Evolutionary conservation across 441 rosid species (phyloP).

Genomic region (Euphorbia schlechtendalii): DNA sequence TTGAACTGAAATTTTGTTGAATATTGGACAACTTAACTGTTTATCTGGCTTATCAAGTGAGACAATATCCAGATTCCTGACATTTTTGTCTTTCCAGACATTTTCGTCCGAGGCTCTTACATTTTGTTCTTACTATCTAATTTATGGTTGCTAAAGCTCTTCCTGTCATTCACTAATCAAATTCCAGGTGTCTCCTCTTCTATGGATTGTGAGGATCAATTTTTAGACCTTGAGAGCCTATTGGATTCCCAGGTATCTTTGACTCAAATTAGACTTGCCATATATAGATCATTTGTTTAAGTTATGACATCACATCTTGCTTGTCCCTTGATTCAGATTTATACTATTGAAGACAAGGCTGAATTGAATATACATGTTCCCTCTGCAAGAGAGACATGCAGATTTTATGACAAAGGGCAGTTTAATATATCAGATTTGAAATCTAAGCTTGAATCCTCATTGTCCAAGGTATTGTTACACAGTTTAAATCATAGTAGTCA

Average conservation of each 20-base stretch:
- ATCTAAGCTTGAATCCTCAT: constrained; percentile 46
- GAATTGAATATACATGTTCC: constrained; percentile 47
- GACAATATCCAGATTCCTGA: background rate
- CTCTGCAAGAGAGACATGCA: constrained; percentile 47
- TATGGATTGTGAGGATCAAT: constrained; percentile 52
- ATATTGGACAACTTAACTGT: background rate
- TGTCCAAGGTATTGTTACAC: constrained; percentile 55
- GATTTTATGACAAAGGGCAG: constrained; percentile 48
- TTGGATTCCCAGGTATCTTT: constrained; percentile 67
- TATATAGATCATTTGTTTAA: constrained; percentile 1
- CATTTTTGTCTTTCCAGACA: too few relatives aligned
- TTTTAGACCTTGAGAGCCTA: constrained; percentile 68
- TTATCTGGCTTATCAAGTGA: background rate
- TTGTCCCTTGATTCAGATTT: constrained; percentile 45
- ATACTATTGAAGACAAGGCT: constrained; percentile 45
- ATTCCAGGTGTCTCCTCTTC: constrained; percentile 40
- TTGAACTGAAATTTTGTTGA: background rate
- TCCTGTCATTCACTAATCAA: background rate
- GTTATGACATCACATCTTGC: constrained; percentile 4
- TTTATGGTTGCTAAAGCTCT: background rate
- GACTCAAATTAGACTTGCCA: constrained; percentile 11
- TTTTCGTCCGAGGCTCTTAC: background rate
- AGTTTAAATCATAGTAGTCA: background rate
- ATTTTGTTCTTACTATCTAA: background rate
- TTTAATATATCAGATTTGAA: constrained; percentile 40